Percentiles rank a stretch among this genome's conserved stretches.
Conservation (phyloP, 768 basidiomycete genomes). For the Sarcomyxa edulis region DNA sequence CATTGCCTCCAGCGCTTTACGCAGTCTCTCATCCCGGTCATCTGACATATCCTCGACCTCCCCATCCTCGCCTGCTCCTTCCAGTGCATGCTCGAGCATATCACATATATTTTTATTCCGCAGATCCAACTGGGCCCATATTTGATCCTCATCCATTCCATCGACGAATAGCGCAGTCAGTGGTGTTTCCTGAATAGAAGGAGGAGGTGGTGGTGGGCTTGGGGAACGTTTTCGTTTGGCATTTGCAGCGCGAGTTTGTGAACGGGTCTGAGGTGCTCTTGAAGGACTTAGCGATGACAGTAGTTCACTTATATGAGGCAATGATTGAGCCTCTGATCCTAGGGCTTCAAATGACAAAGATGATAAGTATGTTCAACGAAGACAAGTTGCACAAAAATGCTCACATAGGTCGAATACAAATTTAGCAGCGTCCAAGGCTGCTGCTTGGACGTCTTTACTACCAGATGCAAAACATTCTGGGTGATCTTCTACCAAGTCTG, state of each 20-base stretch:
- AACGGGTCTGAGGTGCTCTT: constrained; percentile 70
- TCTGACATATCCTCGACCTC: constrained; percentile 24
- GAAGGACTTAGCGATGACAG: constrained; percentile 63
- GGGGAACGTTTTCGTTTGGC: constrained; percentile 35
- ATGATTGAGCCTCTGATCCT: constrained; percentile 59
- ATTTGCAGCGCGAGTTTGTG: constrained; percentile 40
- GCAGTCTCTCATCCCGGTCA: constrained; percentile 18
- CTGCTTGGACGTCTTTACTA: constrained; percentile 44
- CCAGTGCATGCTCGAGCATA: constrained; percentile 60
- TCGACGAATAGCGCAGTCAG: constrained; percentile 69
- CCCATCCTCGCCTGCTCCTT: constrained; percentile 35
- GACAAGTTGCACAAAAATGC: constrained; percentile 14
- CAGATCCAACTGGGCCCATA: constrained; percentile 94
- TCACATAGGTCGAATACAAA: constrained; percentile 72
- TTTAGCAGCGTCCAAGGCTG: constrained; percentile 66
- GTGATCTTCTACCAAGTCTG: constrained; percentile 47
- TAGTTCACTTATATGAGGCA: constrained; percentile 58
- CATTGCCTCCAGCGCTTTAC: constrained; percentile 18
- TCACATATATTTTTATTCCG: constrained; percentile 65
- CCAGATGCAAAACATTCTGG: constrained; percentile 54
- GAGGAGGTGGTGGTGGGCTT: constrained; percentile 22
- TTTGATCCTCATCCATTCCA: constrained; percentile 78
- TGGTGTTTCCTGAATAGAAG: constrained; percentile 56
- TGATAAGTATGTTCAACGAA: constrained; percentile 8
- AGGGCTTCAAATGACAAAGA: constrained; percentile 47